Evolutionary conservation across 2,329 filamentous ascomycete species (phyloP).

Genomic region (Penicillium vulpinum): DNA sequence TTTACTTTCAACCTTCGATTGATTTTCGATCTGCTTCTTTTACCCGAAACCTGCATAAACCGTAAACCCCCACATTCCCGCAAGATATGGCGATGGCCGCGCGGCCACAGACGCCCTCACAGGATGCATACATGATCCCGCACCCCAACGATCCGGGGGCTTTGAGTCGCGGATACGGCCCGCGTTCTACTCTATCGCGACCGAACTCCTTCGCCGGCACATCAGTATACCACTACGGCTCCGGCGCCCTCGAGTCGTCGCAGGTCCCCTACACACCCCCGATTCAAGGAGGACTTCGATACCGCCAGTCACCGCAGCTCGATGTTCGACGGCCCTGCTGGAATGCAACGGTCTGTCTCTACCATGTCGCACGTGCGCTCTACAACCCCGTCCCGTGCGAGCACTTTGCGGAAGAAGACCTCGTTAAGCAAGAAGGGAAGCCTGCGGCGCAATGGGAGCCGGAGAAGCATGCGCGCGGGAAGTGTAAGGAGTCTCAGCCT

Average conservation of each 20-base stretch:
- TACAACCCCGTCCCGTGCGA: constrained; percentile 52
- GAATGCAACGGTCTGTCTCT: constrained; percentile 43
- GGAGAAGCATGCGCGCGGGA: constrained; percentile 77
- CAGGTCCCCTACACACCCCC: constrained; percentile 37
- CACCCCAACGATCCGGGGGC: constrained; percentile 31
- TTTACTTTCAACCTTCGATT: constrained; percentile 14
- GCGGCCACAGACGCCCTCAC: constrained; percentile 41
- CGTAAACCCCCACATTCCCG: constrained; percentile 19
- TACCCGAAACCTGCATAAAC: constrained; percentile 5
- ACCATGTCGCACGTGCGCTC: constrained; percentile 46
- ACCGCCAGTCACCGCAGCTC: constrained; percentile 38
- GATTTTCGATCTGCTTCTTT: neutral
- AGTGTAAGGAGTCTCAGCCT: constrained; percentile 79
- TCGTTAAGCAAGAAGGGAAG: constrained; percentile 74
- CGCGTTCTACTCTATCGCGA: constrained; percentile 35
- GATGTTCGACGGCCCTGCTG: constrained; percentile 31
- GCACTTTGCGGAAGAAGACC: constrained; percentile 85
- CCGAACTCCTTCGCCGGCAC: constrained; percentile 44
- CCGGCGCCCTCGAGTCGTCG: constrained; percentile 34
- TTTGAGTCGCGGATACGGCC: constrained; percentile 36
- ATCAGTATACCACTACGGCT: constrained; percentile 39
- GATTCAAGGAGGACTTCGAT: constrained; percentile 44
- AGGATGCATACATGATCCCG: constrained; percentile 40
- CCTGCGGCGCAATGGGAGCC: constrained; percentile 75
- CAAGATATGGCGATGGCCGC: constrained; percentile 40